Evolutionary conservation across 345 rosid genomes (phyloP), one percentile per base, ranked within the genome.

Genomic region (Pelargonium nanum): DNA sequence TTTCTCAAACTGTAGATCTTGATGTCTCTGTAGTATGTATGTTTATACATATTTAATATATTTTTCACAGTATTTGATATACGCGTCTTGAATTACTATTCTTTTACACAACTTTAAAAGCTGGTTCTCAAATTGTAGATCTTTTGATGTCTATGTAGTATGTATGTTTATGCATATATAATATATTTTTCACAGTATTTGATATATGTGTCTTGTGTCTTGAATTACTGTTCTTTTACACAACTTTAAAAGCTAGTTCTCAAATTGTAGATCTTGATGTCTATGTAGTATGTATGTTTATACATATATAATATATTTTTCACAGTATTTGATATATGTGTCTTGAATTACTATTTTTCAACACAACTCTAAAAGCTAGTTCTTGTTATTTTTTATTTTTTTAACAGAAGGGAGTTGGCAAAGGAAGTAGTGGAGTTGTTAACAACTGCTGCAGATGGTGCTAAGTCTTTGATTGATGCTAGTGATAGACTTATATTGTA

Each of bases 391-490:
- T 26, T 50, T 32, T 52, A 12, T 4, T 53, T 16, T 59, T 63
- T 63, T 72, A 74, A 54, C 78, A 90, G 99, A 84, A 82, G 92
- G 68, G 89, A 86, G 60, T 67, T 88, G 73, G 74, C 95, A 57
- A 90, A 85, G 81, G 99, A 94, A 64, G 92, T 90, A 50, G 97
- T 85, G 59, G 97, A 94, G 65, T 74, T 85, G 81, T 74, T 94
- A 61, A 86, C 91, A 21, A 88, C 64, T 81, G 99, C 99, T 64
- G 89, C 96, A 1, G 96, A 88, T 76, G 95, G 99, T 73, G 99
- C 96, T 24, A 90, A 83, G 74, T 88, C 93, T 58, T 78, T 94
- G 75, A 94, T 90, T 72, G 99, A 94, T 82, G 93, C 86, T 9
- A 88, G 83, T 58, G 97, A 94, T 70, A 82, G 95, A 64, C 95